These are phyloP conservation scores for Oryza glumipatula DNA, from an alignment of 176 grass and related monocot genomes.

Conservation along the genomic window DNA sequence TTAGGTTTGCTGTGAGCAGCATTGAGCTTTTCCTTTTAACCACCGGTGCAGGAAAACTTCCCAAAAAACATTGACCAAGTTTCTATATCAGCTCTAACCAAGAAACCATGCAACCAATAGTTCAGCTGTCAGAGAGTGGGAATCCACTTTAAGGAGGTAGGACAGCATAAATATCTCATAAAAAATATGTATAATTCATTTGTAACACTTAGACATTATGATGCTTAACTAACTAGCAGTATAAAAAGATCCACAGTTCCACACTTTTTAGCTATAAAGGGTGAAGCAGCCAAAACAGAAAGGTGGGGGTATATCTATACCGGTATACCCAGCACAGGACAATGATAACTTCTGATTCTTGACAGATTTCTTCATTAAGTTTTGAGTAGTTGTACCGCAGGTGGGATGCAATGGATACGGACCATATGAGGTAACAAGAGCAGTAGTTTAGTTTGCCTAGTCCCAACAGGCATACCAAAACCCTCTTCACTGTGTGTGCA, in stretches of 20 bases:
- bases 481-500: neutral
- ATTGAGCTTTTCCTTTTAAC: neutral
- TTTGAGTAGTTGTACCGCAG: neutral
- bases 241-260: neutral
- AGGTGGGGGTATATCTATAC: neutral
- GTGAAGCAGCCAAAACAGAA: neutral
- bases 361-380: neutral
- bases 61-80: neutral
- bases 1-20: neutral
- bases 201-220: neutral
- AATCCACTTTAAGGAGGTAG: neutral
- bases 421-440: neutral
- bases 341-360: neutral
- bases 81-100: neutral
- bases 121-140: neutral
- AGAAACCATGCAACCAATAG: neutral
- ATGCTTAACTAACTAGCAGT: neutral
- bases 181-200: neutral
- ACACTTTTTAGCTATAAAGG: neutral
- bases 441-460: neutral
- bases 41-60: neutral
- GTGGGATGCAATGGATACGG: neutral
- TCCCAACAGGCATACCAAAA: neutral
- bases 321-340: neutral
- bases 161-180: neutral